phyloP scores from a whole-genome alignment of 2,329 filamentous ascomycete species.

The Davidsoniella eucalypti region DNA sequence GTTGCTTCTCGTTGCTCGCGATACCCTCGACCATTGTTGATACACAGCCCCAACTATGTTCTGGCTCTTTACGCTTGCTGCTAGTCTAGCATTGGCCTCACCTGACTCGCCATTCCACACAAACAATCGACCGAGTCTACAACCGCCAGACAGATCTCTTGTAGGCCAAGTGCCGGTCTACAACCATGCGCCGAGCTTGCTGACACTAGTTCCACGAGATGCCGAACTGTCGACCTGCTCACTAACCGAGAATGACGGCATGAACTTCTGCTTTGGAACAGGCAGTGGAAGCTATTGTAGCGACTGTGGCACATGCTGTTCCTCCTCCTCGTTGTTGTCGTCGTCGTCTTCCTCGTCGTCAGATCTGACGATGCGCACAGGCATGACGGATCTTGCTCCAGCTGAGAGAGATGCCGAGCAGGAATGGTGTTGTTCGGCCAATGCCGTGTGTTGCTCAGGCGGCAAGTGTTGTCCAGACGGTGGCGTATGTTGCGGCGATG shows the following conservation, averaged over 20 bases:
- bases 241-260: not conserved
- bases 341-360: not conserved
- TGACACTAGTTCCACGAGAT: not conserved
- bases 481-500: slow-evolving; percentile 11
- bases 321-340: not conserved
- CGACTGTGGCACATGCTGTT: slow-evolving; percentile 12
- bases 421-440: slow-evolving; percentile 11
- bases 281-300: slow-evolving; percentile 10
- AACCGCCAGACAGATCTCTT: not conserved
- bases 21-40: no score
- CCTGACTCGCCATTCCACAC: not conserved
- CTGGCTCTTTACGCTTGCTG: not conserved
- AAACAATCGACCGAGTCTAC: not conserved
- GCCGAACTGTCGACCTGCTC: slow-evolving; percentile 1
- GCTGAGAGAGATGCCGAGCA: not conserved
- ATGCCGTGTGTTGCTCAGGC: slow-evolving; percentile 12
- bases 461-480: slow-evolving; percentile 11
- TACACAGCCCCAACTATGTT: no score
- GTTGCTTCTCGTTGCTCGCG: no score
- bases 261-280: slow-evolving; percentile 12
- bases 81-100: not conserved
- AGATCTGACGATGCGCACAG: not conserved
- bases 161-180: not conserved
- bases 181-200: not conserved
- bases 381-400: not conserved